Evolutionary conservation across 106 monocot genomes (phyloP).

Genomic region (Dendrobium chrysotoxum): DNA sequence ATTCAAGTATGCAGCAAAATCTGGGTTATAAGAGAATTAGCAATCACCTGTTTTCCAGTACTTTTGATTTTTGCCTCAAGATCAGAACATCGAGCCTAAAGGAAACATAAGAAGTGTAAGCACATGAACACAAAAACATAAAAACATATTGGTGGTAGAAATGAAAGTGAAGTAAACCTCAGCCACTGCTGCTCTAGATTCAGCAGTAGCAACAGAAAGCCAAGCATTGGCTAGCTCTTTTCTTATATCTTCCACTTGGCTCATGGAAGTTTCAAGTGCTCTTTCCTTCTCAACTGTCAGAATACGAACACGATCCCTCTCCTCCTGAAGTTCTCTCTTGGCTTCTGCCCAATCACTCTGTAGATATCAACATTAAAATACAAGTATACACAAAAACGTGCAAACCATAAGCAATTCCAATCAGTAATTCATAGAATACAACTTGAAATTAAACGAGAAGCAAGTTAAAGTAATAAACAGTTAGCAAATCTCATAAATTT

Average conservation of each 20-base stretch:
- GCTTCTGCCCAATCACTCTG: conserved; percentile 88
- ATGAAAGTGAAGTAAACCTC: conserved; percentile 48
- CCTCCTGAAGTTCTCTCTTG: conserved; percentile 89
- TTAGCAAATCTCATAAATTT: no score
- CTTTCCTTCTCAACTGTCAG: conserved; percentile 63
- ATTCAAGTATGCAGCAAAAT: not conserved
- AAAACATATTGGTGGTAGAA: not conserved
- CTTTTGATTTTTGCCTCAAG: conserved; percentile 43
- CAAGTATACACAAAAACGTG: not conserved
- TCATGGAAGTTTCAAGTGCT: conserved; percentile 35
- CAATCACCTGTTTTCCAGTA: conserved; percentile 28
- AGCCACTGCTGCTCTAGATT: conserved; percentile 73
- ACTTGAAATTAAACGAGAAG: not conserved
- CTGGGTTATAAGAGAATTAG: not conserved
- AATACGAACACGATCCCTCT: conserved; percentile 58
- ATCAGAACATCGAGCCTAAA: conserved; percentile 64
- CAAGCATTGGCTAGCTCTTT: conserved; percentile 75
- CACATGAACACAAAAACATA: not conserved
- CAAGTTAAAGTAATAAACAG: no score
- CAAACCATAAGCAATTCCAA: not conserved
- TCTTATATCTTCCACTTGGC: conserved; percentile 69
- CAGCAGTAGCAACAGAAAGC: conserved; percentile 73
- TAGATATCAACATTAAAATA: not conserved
- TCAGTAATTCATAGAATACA: not conserved
- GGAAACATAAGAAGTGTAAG: not conserved